Conservation (phyloP, 441 rosid genomes). For the Kokia cookei region DNA sequence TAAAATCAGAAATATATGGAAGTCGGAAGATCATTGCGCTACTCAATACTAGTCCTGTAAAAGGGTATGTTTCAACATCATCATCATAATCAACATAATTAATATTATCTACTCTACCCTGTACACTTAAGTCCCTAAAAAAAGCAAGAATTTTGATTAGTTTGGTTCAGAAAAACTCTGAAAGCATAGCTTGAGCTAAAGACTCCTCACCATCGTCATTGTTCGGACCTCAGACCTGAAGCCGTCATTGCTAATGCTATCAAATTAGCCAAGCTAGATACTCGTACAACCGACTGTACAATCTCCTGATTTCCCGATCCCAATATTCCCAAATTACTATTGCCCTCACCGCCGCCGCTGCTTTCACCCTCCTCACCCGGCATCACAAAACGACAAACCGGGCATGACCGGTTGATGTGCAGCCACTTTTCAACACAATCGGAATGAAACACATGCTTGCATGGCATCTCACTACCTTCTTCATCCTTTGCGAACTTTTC, state of each 20-base stretch:
- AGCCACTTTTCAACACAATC: conserved; percentile 28
- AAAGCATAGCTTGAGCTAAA: not conserved
- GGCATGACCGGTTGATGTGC: conserved; percentile 15
- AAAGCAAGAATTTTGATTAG: not conserved
- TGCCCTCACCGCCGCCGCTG: no score
- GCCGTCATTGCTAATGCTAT: not conserved
- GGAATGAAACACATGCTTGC: conserved; percentile 24
- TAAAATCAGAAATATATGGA: no score
- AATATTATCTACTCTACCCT: no score
- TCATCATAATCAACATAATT: no score
- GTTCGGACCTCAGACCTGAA: not conserved
- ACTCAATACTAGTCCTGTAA: no score
- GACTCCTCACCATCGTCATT: not conserved
- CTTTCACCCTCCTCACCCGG: not conserved
- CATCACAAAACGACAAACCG: conserved; percentile 15
- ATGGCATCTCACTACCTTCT: conserved; percentile 25
- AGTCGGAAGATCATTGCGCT: no score
- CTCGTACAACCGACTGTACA: not conserved
- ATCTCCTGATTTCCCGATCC: not conserved
- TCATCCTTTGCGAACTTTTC: conserved; percentile 4
- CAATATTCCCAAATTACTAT: no score
- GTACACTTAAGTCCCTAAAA: not conserved
- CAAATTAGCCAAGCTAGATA: not conserved
- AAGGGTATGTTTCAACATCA: no score
- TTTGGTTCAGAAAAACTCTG: not conserved